Evolutionary conservation across 2,329 filamentous ascomycete species (phyloP).

Genomic region (Orbilia blumenaviensis): DNA sequence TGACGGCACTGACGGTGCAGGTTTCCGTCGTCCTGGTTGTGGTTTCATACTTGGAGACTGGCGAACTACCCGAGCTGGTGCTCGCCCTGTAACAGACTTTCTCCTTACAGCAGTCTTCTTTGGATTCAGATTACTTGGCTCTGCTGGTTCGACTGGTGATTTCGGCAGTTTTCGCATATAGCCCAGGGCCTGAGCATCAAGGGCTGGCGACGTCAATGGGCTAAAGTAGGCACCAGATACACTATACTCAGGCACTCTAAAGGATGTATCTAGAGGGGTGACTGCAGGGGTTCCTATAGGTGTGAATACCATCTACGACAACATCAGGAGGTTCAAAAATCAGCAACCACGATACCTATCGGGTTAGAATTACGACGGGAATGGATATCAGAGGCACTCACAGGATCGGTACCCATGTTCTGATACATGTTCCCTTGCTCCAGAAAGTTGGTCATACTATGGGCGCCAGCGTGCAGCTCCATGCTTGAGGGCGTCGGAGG

Average conservation of each 20-base stretch:
- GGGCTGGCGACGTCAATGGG: constrained; percentile 80
- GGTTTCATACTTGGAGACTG: constrained; percentile 79
- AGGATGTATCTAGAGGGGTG: constrained; percentile 78
- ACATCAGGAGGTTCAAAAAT: constrained; percentile 12
- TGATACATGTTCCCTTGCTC: constrained; percentile 71
- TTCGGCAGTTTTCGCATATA: constrained; percentile 59
- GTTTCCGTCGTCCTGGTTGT: constrained; percentile 65
- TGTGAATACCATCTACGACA: constrained; percentile 74
- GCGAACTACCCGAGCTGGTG: constrained; percentile 64
- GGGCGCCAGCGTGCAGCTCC: constrained; percentile 72
- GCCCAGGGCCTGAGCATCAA: constrained; percentile 71
- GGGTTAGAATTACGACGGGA: not conserved
- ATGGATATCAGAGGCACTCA: constrained; percentile 57
- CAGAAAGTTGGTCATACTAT: constrained; percentile 67
- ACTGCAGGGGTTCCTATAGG: constrained; percentile 85
- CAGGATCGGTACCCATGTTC: constrained; percentile 74
- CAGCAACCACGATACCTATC: constrained; percentile 15
- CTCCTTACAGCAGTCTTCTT: constrained; percentile 46
- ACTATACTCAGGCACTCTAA: constrained; percentile 68
- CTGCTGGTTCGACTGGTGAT: constrained; percentile 66
- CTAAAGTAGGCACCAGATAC: constrained; percentile 81
- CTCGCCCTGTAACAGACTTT: constrained; percentile 41
- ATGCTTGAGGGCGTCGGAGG: constrained; percentile 84
- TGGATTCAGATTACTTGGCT: constrained; percentile 55
- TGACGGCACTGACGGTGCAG: constrained; percentile 63